Evolutionary conservation across 768 basidiomycete genomes (phyloP).

Genomic region (Agaricus subrufescens): DNA sequence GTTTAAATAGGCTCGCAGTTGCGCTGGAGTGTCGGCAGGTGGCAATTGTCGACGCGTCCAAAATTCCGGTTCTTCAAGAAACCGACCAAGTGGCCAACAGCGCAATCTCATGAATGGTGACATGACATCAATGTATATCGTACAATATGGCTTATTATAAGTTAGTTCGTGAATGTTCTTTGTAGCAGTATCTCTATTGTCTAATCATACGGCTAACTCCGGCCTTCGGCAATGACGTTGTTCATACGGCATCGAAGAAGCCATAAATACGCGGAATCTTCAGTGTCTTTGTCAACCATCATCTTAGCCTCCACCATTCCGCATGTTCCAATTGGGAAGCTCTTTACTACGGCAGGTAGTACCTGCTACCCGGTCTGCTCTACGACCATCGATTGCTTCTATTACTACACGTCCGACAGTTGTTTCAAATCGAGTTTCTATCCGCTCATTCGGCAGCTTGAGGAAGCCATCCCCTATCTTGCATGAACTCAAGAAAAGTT

Average conservation of each 20-base stretch:
- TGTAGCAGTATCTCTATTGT: not conserved
- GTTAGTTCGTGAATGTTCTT: not conserved
- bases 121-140: conserved; percentile 1
- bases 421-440: not conserved
- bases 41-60: conserved; percentile 52
- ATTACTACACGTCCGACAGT: not conserved
- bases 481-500: not conserved
- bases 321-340: not conserved
- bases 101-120: not conserved
- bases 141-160: not conserved
- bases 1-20: conserved; percentile 60
- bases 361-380: not conserved
- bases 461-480: conserved; percentile 1
- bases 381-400: not conserved
- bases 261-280: not conserved
- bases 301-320: not conserved
- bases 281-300: not conserved
- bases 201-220: not conserved
- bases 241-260: not conserved
- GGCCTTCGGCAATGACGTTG: not conserved
- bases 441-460: not conserved
- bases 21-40: conserved; percentile 65
- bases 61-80: conserved; percentile 11
- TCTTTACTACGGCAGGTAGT: not conserved
- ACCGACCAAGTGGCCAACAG: not conserved